Conservation (phyloP, 345 rosid genomes). For the Salix koriyanagi region DNA sequence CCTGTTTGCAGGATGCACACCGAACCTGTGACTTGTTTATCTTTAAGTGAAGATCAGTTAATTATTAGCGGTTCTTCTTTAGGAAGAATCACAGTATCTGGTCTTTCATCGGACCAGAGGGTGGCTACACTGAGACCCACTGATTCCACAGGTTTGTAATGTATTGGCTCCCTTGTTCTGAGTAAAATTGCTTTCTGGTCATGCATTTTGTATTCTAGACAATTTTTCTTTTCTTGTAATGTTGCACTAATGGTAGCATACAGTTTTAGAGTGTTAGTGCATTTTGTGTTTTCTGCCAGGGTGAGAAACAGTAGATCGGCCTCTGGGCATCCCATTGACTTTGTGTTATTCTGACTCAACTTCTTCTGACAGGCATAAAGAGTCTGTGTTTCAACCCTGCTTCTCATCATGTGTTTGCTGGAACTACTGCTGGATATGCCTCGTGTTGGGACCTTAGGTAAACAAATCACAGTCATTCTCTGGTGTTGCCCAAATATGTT, state of each 20-base stretch:
- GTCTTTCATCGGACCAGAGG: conserved; percentile 54
- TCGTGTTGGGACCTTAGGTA: conserved; percentile 93
- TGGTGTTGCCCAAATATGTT: background rate
- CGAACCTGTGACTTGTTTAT: conserved; percentile 68
- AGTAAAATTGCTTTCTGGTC: background rate
- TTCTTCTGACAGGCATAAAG: conserved; percentile 57
- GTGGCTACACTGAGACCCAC: conserved; percentile 62
- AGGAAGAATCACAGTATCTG: conserved; percentile 66
- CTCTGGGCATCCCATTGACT: background rate
- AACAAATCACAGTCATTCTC: conserved; percentile 2
- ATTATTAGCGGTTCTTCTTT: conserved; percentile 66
- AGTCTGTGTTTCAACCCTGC: conserved; percentile 57
- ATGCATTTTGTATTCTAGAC: background rate
- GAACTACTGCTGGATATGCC: conserved; percentile 65
- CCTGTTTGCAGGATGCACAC: conserved; percentile 58
- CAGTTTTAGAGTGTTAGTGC: background rate
- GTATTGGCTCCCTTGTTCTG: background rate
- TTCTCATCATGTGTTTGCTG: conserved; percentile 62
- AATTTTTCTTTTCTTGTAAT: background rate
- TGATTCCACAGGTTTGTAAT: conserved; percentile 51
- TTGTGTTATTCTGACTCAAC: conserved; percentile 3
- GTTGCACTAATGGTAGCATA: background rate
- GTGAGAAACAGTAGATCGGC: background rate
- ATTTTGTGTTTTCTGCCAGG: background rate
- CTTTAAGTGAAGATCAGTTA: conserved; percentile 61